A percentile compares a stretch with the other conserved stretches of the same genome.
These are phyloP conservation scores for Triticum urartu DNA, from an alignment of 176 grass and related monocot species.

Conservation along the genomic window DNA sequence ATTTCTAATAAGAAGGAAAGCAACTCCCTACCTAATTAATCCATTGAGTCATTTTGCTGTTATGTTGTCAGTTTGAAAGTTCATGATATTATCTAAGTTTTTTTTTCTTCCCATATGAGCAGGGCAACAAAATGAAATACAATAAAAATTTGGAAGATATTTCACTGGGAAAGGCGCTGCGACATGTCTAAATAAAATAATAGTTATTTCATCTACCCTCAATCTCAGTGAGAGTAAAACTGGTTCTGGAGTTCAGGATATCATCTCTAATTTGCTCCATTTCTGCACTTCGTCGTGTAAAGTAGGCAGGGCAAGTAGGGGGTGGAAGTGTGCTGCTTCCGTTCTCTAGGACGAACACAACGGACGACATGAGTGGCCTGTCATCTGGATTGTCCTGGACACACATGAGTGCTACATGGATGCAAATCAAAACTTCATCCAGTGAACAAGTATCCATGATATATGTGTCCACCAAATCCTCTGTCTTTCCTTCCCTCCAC, in stretches of 20 bases:
- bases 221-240: background rate
- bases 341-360: slow-evolving; percentile 41
- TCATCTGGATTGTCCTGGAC: background rate
- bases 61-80: too few species aligned
- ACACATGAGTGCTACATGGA: background rate
- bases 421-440: background rate
- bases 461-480: background rate
- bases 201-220: background rate
- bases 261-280: background rate
- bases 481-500: background rate
- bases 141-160: background rate
- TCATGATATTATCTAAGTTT: too few species aligned
- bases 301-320: slow-evolving; percentile 25
- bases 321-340: background rate
- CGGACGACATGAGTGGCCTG: background rate
- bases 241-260: background rate
- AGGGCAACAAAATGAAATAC: background rate
- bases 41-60: too few species aligned
- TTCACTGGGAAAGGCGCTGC: too few species aligned
- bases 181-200: background rate
- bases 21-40: too few species aligned
- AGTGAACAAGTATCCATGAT: background rate
- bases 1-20: too few species aligned
- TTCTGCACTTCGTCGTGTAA: background rate
- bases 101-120: background rate